Base-by-base conservation (phyloP, 2,329 filamentous ascomycete genomes). In the Arachnomyces sp. region DNA sequence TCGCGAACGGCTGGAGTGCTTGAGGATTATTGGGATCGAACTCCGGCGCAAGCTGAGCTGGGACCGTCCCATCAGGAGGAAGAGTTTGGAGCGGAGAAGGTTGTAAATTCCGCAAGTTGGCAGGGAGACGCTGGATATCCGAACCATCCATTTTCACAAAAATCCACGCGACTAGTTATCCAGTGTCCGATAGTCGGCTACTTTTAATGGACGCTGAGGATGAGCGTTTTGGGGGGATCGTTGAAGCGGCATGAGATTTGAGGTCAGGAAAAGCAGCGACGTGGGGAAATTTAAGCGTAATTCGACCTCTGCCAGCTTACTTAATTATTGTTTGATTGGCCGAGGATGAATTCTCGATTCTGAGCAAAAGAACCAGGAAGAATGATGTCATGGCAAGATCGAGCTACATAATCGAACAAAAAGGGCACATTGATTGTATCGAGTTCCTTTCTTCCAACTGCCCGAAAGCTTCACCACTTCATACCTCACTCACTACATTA, bases 121-220 rank as follows among this genome's bases (percentile, higher is more conserved):
- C 47, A 43, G 34, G 51, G 44, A 38, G 45, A 33, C 16, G 45
- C 43, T 36, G 55, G 28, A 52, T 45, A 18, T 40, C 45, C 28
- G 48, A 41, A 17, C 16, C 38, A 44, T 61, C 54, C 60, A 63
- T 62, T 29, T 14, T 16, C 28, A 34, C n/a, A 34, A 11, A 4
- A 17, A 40, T 28, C 12, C 12, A 34, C 34, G 18, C 12, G 30
- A 28, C n/a, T n/a, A n/a, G n/a, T 25, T 25, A 9, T 25, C 21
- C 5, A 21, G 17, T 18, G 31, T 25, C 12, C 32, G 29, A 13
- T 42, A 46, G 34, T 38, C 38, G 46, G 42, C 42, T 49, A 55
- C 56, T 57, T 54, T 55, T 57, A 58, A 57, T 59, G 52, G 40
- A 28, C 34, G 34, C 40, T 46, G 38, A 46, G 44, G 33, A 45